Evolutionary conservation across 306 rosid genomes (phyloP).

Genomic region (Malus sylvestris): DNA sequence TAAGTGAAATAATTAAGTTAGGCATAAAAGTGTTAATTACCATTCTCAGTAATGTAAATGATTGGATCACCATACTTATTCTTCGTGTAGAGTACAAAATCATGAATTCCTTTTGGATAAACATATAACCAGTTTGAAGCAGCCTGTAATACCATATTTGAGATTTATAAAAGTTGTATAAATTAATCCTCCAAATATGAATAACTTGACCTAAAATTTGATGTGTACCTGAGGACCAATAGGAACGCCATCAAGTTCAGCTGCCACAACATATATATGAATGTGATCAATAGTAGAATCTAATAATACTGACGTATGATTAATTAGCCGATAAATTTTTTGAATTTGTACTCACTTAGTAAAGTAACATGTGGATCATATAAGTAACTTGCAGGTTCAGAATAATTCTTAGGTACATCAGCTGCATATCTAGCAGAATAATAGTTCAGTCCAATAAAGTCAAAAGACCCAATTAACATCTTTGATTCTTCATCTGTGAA

Average conservation of each 20-base stretch:
- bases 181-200: no score
- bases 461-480: constrained; percentile 43
- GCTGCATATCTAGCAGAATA: constrained; percentile 42
- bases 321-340: not conserved
- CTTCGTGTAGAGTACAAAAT: constrained; percentile 15
- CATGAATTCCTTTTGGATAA: constrained; percentile 13
- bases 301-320: not conserved
- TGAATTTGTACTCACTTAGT: constrained; percentile 19
- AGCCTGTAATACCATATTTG: not conserved
- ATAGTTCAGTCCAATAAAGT: constrained; percentile 55
- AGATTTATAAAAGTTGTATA: not conserved
- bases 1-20: not conserved
- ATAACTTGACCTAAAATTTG: no score
- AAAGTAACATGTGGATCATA: constrained; percentile 27
- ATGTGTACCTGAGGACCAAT: not conserved
- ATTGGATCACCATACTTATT: constrained; percentile 6
- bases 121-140: not conserved
- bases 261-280: not conserved
- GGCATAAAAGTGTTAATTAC: not conserved
- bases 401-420: constrained; percentile 8
- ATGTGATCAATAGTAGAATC: constrained; percentile 8
- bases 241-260: not conserved
- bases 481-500: constrained; percentile 33
- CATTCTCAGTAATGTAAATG: constrained; percentile 11
- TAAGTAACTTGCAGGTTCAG: not conserved